phyloP scores from a whole-genome alignment of 2,329 filamentous ascomycete genomes.

The Aspergillus versicolor region DNA sequence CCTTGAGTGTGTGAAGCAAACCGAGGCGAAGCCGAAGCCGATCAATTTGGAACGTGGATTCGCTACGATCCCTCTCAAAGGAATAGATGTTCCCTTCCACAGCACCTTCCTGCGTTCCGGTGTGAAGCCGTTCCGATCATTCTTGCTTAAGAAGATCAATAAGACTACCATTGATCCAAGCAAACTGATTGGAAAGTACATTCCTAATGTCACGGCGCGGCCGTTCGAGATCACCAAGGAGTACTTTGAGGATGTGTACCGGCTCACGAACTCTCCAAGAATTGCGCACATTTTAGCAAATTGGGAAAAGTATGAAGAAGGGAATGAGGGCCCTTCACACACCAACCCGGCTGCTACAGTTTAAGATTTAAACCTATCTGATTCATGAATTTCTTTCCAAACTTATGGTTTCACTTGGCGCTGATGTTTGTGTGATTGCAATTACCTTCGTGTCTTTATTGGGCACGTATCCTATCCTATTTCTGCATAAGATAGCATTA shows the following conservation, averaged over 20 bases:
- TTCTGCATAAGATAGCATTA: background rate
- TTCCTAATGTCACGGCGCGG: constrained; percentile 95
- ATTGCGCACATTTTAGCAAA: constrained; percentile 68
- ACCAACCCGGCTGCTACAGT: constrained; percentile 15
- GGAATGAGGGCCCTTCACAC: constrained; percentile 24
- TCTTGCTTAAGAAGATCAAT: constrained; percentile 99
- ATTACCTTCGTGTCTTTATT: background rate
- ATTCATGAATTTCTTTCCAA: background rate
- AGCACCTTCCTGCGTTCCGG: constrained; percentile 96
- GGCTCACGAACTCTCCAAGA: constrained; percentile 74
- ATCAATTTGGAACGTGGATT: constrained; percentile 91
- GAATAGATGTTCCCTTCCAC: constrained; percentile 99
- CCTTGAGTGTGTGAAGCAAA: constrained; percentile 80
- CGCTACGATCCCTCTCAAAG: constrained; percentile 92
- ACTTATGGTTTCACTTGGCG: constrained; percentile 5
- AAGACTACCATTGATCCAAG: constrained; percentile 97
- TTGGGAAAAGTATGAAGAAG: constrained; percentile 69
- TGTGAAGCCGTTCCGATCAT: constrained; percentile 97
- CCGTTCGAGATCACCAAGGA: constrained; percentile 96
- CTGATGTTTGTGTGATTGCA: background rate
- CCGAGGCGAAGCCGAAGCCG: constrained; percentile 82
- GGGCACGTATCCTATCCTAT: background rate
- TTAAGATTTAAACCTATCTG: constrained; percentile 10
- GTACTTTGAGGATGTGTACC: constrained; percentile 99
- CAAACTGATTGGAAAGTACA: constrained; percentile 97